Evolutionary conservation across 805 yeast species (phyloP).

Genomic region (Komagataella populi): DNA sequence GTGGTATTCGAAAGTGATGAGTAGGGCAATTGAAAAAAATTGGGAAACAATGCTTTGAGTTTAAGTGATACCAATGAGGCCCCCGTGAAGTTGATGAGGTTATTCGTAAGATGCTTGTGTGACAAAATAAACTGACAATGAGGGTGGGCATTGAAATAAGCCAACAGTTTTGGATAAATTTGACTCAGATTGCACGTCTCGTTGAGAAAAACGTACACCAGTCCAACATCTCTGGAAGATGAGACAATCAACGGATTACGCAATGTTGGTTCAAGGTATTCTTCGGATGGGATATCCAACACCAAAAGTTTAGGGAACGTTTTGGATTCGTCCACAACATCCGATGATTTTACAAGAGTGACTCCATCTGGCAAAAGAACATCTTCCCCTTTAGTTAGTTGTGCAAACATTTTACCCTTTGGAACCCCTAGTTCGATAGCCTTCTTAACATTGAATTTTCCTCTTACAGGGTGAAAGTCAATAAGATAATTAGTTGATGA

Average conservation of each 20-base stretch:
- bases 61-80: conserved; percentile 41
- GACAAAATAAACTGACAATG: conserved; percentile 51
- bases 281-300: conserved; percentile 54
- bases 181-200: conserved; percentile 27
- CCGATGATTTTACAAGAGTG: conserved; percentile 41
- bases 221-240: conserved; percentile 20
- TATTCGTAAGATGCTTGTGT: conserved; percentile 53
- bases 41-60: conserved; percentile 37
- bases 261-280: conserved; percentile 20
- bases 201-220: conserved; percentile 72
- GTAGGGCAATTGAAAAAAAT: conserved; percentile 27
- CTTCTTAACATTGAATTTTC: conserved; percentile 53
- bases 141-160: conserved; percentile 28
- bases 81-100: conserved; percentile 43
- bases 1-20: neutral
- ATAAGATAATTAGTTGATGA: conserved; percentile 56
- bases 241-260: neutral
- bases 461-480: conserved; percentile 53
- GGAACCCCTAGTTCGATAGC: conserved; percentile 56
- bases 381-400: conserved; percentile 44
- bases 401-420: conserved; percentile 43
- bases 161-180: conserved; percentile 36
- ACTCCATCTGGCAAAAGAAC: conserved; percentile 46
- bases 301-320: conserved; percentile 47
- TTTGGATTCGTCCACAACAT: conserved; percentile 57